Conservation (phyloP, 495 filamentous ascomycete genomes). For the Penicillium bialowiezense region DNA sequence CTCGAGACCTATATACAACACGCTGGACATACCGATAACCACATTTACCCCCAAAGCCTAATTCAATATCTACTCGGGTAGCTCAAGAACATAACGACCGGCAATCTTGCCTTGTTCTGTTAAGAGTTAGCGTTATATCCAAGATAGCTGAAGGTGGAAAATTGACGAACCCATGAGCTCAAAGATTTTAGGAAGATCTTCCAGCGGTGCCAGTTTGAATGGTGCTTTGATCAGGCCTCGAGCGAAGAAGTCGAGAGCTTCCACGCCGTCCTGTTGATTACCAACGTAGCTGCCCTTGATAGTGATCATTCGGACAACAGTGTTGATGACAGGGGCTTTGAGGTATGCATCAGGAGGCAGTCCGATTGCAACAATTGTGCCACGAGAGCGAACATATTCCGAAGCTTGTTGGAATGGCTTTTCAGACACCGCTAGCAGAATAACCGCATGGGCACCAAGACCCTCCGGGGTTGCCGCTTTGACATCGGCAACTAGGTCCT, state of each 20-base stretch:
- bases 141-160: not conserved
- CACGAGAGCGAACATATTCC: slow-evolving; percentile 77
- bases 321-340: slow-evolving; percentile 79
- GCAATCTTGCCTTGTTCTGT: slow-evolving; percentile 67
- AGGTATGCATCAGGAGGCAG: slow-evolving; percentile 76
- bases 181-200: slow-evolving; percentile 74
- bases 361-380: slow-evolving; percentile 80
- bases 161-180: slow-evolving; percentile 56
- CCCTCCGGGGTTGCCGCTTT: slow-evolving; percentile 73
- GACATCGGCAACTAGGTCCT: slow-evolving; percentile 79
- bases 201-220: slow-evolving; percentile 77
- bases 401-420: slow-evolving; percentile 93
- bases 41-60: not conserved
- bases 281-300: slow-evolving; percentile 95
- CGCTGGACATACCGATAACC: not conserved
- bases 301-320: slow-evolving; percentile 81
- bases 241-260: slow-evolving; percentile 85
- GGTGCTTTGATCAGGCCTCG: slow-evolving; percentile 82
- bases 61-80: slow-evolving; percentile 38
- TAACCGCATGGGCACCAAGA: slow-evolving; percentile 81
- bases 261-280: slow-evolving; percentile 77
- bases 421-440: slow-evolving; percentile 80
- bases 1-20: not conserved
- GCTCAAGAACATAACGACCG: slow-evolving; percentile 80
- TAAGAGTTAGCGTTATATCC: not conserved